Conservation (phyloP, 768 basidiomycete species). For the Strobilomyces dryophilus region DNA sequence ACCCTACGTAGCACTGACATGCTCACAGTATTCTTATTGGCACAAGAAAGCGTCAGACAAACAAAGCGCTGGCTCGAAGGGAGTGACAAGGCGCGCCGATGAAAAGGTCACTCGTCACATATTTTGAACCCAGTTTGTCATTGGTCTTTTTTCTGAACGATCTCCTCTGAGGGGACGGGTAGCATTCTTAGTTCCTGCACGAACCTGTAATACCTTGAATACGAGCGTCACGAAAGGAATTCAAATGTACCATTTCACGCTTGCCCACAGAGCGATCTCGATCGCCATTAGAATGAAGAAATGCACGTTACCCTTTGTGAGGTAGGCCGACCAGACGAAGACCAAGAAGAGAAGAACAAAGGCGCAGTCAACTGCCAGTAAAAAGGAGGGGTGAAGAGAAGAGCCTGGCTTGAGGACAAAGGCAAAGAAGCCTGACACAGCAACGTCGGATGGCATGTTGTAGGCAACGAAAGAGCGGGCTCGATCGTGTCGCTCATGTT, state of each 20-base stretch:
- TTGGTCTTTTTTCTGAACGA: conserved; percentile 22
- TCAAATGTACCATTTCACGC: conserved; percentile 67
- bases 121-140: conserved; percentile 8
- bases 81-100: conserved; percentile 49
- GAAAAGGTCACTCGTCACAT: neutral
- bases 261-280: conserved; percentile 68
- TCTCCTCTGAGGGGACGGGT: conserved; percentile 18
- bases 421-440: conserved; percentile 38
- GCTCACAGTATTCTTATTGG: conserved; percentile 71
- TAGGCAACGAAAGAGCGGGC: neutral
- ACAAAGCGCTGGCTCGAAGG: conserved; percentile 87
- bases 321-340: conserved; percentile 51
- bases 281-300: conserved; percentile 63
- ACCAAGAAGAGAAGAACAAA: conserved; percentile 57
- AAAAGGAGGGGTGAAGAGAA: conserved; percentile 66
- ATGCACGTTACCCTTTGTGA: conserved; percentile 65
- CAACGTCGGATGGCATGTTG: conserved; percentile 20
- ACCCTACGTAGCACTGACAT: conserved; percentile 5
- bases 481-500: neutral
- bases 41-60: conserved; percentile 74
- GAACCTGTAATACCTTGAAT: conserved; percentile 45
- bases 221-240: neutral
- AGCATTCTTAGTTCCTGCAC: conserved; percentile 55
- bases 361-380: conserved; percentile 57
- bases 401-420: conserved; percentile 71